Percentiles rank a stretch among this genome's conserved stretches.
Conservation (phyloP, 2,329 filamentous ascomycete genomes). For the Biscogniauxia marginata region DNA sequence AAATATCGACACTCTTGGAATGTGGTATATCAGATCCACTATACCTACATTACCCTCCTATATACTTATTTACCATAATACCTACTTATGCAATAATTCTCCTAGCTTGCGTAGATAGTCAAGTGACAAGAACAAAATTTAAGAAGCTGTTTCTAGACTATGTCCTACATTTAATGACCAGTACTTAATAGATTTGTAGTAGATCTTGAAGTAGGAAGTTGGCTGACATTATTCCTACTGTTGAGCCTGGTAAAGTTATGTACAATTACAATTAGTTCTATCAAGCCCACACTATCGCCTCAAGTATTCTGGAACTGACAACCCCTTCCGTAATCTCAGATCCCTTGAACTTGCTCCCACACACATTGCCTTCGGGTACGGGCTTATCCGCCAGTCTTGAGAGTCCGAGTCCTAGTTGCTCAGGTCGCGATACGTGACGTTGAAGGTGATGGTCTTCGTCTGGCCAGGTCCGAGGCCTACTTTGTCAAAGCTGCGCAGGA, state of each 20-base stretch:
- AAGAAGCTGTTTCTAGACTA: too few relatives aligned
- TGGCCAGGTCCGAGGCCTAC: conserved; percentile 67
- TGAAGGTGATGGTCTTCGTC: conserved; percentile 63
- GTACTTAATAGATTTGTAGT: too few relatives aligned
- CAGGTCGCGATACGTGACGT: conserved; percentile 75
- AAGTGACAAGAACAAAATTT: too few relatives aligned
- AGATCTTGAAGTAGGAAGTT: too few relatives aligned
- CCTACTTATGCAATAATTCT: too few relatives aligned
- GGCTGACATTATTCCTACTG: too few relatives aligned
- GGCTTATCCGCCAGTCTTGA: conserved; percentile 75
- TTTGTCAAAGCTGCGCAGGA: conserved; percentile 79
- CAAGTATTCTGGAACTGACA: conserved; percentile 4
- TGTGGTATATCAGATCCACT: too few relatives aligned
- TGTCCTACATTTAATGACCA: too few relatives aligned
- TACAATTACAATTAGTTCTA: neutral
- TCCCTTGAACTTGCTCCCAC: conserved; percentile 47
- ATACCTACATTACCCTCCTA: too few relatives aligned
- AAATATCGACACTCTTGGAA: too few relatives aligned
- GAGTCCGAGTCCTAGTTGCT: conserved; percentile 77
- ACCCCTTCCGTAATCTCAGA: conserved; percentile 16
- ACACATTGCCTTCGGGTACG: conserved; percentile 49
- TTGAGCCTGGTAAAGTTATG: neutral
- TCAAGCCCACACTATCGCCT: neutral
- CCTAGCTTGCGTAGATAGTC: too few relatives aligned
- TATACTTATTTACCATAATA: too few relatives aligned